Evolutionary conservation across 768 basidiomycete species (phyloP).

Genomic region (Boletellus ananiceps): DNA sequence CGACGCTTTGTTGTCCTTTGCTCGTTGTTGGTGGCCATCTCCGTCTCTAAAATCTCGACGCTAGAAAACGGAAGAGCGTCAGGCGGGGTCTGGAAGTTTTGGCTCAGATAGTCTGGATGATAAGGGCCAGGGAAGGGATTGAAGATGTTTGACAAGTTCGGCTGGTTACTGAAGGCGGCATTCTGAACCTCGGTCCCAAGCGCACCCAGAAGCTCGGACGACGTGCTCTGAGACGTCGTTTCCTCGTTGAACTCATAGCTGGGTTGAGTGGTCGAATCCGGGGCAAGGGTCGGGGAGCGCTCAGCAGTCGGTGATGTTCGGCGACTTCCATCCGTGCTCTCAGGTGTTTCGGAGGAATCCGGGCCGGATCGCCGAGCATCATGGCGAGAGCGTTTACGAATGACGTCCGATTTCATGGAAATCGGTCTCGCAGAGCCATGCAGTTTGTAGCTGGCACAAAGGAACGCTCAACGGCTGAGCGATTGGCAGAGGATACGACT

Average conservation of each 20-base stretch:
- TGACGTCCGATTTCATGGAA: conserved; percentile 88
- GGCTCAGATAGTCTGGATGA: conserved; percentile 65
- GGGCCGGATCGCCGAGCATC: conserved; percentile 61
- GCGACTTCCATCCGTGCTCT: conserved; percentile 68
- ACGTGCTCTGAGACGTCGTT: too few species aligned
- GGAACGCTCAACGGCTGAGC: conserved; percentile 8
- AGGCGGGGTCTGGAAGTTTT: conserved; percentile 41
- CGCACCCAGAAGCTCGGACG: too few species aligned
- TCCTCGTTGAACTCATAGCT: conserved; percentile 50
- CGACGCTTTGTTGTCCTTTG: conserved; percentile 59
- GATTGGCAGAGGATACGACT: conserved; percentile 24
- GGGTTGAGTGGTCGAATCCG: conserved; percentile 63
- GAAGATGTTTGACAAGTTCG: conserved; percentile 17
- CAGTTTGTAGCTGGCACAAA: conserved; percentile 56
- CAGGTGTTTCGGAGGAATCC: conserved; percentile 61
- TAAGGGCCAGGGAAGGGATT: conserved; percentile 66
- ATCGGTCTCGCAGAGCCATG: conserved; percentile 84
- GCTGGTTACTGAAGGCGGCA: too few species aligned
- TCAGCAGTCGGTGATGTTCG: conserved; percentile 64
- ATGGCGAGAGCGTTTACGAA: conserved; percentile 81
- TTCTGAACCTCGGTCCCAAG: too few species aligned
- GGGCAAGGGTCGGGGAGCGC: conserved; percentile 60
- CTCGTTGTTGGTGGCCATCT: conserved; percentile 23
- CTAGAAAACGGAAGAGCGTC: conserved; percentile 54
- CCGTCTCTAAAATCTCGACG: conserved; percentile 45